A percentile compares a stretch with the other conserved stretches of the same genome.
Conservation (phyloP, 768 basidiomycete genomes). For the Fomitopsis pulvina region DNA sequence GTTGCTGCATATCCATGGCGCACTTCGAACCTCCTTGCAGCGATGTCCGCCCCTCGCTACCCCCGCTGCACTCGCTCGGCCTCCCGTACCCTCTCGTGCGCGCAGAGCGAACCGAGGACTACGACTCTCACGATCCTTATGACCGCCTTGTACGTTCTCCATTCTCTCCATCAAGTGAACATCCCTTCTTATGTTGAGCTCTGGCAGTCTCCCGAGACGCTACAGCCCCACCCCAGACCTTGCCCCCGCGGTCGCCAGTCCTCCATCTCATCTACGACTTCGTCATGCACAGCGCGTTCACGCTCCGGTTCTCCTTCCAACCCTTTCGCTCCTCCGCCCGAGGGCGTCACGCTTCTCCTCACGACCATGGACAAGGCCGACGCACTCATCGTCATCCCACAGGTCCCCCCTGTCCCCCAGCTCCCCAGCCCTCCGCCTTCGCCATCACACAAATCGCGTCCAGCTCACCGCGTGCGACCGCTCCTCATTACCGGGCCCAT, state of each 20-base stretch:
- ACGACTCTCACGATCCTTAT: conserved; percentile 11
- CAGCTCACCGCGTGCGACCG: conserved; percentile 14
- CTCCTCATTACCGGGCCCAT: conserved; percentile 47
- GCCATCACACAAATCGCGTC: neutral
- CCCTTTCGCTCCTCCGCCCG: conserved; percentile 5
- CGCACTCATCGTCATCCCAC: conserved; percentile 34
- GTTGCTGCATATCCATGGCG: conserved; percentile 8
- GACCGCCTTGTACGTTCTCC: conserved; percentile 10
- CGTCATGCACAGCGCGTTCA: conserved; percentile 33
- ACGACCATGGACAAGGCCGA: conserved; percentile 48
- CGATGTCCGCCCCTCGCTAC: conserved; percentile 43
- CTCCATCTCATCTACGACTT: conserved; percentile 33
- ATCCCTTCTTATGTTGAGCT: neutral
- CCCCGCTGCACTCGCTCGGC: conserved; percentile 44
- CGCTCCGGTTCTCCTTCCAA: conserved; percentile 19
- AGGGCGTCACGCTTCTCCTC: conserved; percentile 30
- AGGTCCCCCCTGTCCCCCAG: conserved; percentile 12
- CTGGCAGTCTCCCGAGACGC: neutral
- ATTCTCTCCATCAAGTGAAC: neutral
- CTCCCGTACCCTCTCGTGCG: conserved; percentile 21
- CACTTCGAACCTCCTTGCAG: conserved; percentile 11
- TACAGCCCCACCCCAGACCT: neutral
- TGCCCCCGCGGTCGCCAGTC: conserved; percentile 13
- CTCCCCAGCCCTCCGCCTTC: conserved; percentile 5
- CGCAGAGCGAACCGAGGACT: neutral